Base-by-base conservation (phyloP, 2,329 filamentous ascomycete genomes). In the Ophiostoma sp. region DNA sequence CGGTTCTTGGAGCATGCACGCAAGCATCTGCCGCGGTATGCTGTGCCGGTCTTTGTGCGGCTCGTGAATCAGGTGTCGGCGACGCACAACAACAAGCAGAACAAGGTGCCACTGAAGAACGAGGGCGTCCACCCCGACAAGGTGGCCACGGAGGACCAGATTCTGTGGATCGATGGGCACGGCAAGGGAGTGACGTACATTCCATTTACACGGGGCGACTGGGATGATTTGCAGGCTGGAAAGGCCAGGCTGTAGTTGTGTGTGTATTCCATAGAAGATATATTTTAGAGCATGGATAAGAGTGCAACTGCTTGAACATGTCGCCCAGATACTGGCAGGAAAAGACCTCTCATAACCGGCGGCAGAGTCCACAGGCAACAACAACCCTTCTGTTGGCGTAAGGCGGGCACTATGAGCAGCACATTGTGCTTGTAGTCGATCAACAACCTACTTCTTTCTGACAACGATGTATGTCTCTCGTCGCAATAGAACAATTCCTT, bases 1-100 rank as follows among this genome's bases (percentile, higher is more conserved):
- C 86, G 80, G 0, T 80, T 93, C 11, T 79, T 91, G 13, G 81
- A 78, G 79, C 86, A 89, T 75, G 82, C 84, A 2, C 83, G 85
- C 7, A 81, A 82, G 17, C 82, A 86, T 68, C 80, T 94, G 31
- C 91, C 91, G 0, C 85, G 84, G 72, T 94, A 93, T 75, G 91
- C 91, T 0, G 89, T 94, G 1, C 91, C 91, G 0, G 79, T 93
- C 1, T 94, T 94, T 79, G 75, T 93, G 60, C 82, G 90, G 0
- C 78, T 92, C 23, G 83, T 90, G 31, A 79, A 83, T 60, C 81
- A 81, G 48, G 82, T 84, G 70, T 86, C 83, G 35, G 85, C 89
- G 6, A 90, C 87, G 75, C 88, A 91, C 76, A 94, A 93, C 75
- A 90, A 92, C 77, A 94, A 94, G 80, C 90, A 93, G 79, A 91